These are phyloP conservation scores for Citrullus amarus DNA, from an alignment of 306 rosid species.

Conservation along the genomic window DNA sequence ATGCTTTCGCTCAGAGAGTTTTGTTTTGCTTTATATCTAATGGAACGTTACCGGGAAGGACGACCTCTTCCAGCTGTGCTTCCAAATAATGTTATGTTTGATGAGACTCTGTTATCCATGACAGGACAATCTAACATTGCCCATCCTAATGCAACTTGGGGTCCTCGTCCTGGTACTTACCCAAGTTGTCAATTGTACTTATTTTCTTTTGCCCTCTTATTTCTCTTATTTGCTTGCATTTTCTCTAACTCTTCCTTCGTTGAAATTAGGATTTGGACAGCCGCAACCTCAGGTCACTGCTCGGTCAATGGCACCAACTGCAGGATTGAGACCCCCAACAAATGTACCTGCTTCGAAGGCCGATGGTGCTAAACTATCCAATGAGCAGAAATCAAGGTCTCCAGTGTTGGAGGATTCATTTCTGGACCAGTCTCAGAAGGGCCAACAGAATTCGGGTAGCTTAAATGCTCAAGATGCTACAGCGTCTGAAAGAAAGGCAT, in stretches of 20 bases:
- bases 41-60: slow-evolving; percentile 95
- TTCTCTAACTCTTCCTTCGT: neutral
- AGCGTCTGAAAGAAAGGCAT: slow-evolving; percentile 43
- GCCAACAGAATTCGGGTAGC: slow-evolving; percentile 28
- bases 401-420: slow-evolving; percentile 48
- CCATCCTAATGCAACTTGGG: slow-evolving; percentile 64
- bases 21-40: slow-evolving; percentile 84
- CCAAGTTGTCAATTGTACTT: slow-evolving; percentile 5
- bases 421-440: slow-evolving; percentile 26
- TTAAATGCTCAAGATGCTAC: slow-evolving; percentile 30
- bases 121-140: slow-evolving; percentile 54
- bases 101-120: slow-evolving; percentile 70
- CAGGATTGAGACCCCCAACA: slow-evolving; percentile 43
- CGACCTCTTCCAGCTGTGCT: slow-evolving; percentile 64
- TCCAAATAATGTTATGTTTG: slow-evolving; percentile 57
- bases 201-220: slow-evolving; percentile 1
- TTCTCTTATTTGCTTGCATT: neutral
- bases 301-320: slow-evolving; percentile 31
- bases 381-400: slow-evolving; percentile 41
- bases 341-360: slow-evolving; percentile 25
- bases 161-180: slow-evolving; percentile 38
- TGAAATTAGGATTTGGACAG: slow-evolving; percentile 58
- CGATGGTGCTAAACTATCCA: slow-evolving; percentile 31
- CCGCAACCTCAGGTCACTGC: slow-evolving; percentile 55
- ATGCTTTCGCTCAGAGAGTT: slow-evolving; percentile 96